Evolutionary conservation across 1,284 basidiomycete genomes (phyloP).

Genomic region (Cryptococcus sp.): DNA sequence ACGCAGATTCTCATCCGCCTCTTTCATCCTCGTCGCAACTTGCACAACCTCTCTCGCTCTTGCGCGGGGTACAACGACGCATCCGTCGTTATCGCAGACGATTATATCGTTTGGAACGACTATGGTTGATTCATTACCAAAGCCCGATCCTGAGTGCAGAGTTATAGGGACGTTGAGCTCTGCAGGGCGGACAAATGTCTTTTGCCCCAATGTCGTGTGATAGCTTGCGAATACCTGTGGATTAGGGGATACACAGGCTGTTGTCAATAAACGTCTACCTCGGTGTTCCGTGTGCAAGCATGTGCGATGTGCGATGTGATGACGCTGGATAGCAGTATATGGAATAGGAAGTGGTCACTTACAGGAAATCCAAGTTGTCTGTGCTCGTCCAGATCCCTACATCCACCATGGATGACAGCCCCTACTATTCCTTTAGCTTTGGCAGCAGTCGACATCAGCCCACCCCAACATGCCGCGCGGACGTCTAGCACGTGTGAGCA

Average conservation of each 20-base stretch:
- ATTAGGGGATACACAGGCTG: background rate
- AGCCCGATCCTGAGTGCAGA: slow-evolving; percentile 34
- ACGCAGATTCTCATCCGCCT: slow-evolving; percentile 27
- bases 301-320: background rate
- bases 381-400: slow-evolving; percentile 55
- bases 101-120: slow-evolving; percentile 81
- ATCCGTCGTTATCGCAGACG: slow-evolving; percentile 84
- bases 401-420: slow-evolving; percentile 55
- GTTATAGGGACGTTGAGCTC: slow-evolving; percentile 62
- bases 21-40: slow-evolving; percentile 18
- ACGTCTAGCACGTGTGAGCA: slow-evolving; percentile 1
- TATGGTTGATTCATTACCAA: slow-evolving; percentile 50
- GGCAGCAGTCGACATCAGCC: slow-evolving; percentile 56
- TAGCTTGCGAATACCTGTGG: slow-evolving; percentile 37
- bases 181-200: slow-evolving; percentile 80
- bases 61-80: slow-evolving; percentile 73
- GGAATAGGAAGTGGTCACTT: slow-evolving; percentile 5
- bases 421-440: slow-evolving; percentile 50
- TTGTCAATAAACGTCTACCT: background rate
- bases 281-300: background rate
- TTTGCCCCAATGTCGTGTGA: slow-evolving; percentile 67
- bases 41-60: slow-evolving; percentile 56
- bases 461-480: slow-evolving; percentile 48
- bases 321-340: background rate
- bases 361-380: slow-evolving; percentile 49